Conservation (phyloP, 306 rosid species). For the Styphnolobium japonicum region DNA sequence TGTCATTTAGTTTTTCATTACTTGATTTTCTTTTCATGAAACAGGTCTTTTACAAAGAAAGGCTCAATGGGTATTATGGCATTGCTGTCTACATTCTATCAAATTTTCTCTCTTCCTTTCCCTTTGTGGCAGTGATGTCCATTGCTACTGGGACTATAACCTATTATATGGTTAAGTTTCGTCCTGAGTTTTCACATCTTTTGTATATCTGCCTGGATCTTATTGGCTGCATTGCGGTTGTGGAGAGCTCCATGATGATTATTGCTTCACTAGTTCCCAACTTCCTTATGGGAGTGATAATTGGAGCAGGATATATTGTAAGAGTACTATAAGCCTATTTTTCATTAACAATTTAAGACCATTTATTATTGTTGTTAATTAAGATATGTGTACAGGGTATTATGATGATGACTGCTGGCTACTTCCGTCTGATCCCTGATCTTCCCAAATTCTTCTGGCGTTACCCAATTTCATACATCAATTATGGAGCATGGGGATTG, state of each 20-base stretch:
- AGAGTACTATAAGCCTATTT: constrained; percentile 20
- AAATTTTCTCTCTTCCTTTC: constrained; percentile 80
- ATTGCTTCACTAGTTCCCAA: constrained; percentile 93
- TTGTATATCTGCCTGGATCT: constrained; percentile 63
- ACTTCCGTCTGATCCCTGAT: constrained; percentile 60
- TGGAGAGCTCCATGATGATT: constrained; percentile 88
- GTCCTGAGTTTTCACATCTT: constrained; percentile 52
- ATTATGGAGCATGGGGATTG: constrained; percentile 81
- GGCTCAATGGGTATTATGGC: constrained; percentile 78
- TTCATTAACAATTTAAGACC: background rate
- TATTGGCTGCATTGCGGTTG: constrained; percentile 59
- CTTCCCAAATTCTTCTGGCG: constrained; percentile 85
- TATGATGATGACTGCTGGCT: constrained; percentile 93
- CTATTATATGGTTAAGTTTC: constrained; percentile 74
- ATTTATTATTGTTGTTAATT: background rate
- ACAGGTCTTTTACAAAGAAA: constrained; percentile 77
- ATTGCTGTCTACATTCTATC: constrained; percentile 62
- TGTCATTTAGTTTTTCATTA: background rate
- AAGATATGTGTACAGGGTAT: constrained; percentile 52
- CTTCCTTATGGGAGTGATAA: constrained; percentile 77
- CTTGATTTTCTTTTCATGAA: background rate
- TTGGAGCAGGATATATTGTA: constrained; percentile 92
- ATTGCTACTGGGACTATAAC: constrained; percentile 60
- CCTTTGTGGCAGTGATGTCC: constrained; percentile 77
- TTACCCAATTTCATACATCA: constrained; percentile 82